Conservation (phyloP, 2,329 filamentous ascomycete species). For the Claviceps pazoutovae region DNA sequence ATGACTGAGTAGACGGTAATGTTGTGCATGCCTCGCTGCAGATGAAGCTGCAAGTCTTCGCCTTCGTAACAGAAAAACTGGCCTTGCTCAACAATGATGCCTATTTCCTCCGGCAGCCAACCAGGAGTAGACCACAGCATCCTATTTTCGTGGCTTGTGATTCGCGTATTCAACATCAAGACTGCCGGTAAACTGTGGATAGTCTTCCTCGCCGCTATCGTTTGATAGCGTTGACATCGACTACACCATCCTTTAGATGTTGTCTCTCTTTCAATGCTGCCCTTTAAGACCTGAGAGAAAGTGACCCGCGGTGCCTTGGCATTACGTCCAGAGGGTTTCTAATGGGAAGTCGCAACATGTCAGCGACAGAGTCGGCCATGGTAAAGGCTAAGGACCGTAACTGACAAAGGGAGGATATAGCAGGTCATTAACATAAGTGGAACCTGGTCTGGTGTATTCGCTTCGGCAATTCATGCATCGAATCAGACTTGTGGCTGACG, state of each 20-base stretch:
- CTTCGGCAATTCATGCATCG: conserved; percentile 77
- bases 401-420: conserved; percentile 50
- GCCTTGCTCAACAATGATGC: conserved; percentile 78
- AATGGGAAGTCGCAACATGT: neutral
- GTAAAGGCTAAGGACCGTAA: conserved; percentile 1
- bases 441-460: conserved; percentile 68
- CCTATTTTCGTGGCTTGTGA: conserved; percentile 56
- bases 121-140: conserved; percentile 78
- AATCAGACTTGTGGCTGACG: conserved; percentile 58
- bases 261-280: conserved; percentile 78
- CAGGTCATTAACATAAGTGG: conserved; percentile 73
- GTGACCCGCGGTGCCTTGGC: conserved; percentile 41
- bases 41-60: conserved; percentile 67
- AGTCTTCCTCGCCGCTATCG: conserved; percentile 69
- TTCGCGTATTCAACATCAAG: conserved; percentile 76
- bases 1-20: conserved; percentile 85
- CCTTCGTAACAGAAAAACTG: conserved; percentile 93
- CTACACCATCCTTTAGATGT: conserved; percentile 89
- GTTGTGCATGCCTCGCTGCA: conserved; percentile 65
- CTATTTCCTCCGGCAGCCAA: conserved; percentile 89
- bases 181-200: conserved; percentile 72
- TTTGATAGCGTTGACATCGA: conserved; percentile 80
- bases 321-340: conserved; percentile 36
- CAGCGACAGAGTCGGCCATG: neutral
- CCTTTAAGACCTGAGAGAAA: conserved; percentile 87